Evolutionary conservation across 2,329 filamentous ascomycete species (phyloP), one percentile per base, ranked within the genome.

Genomic region (Aspergillus candidus): DNA sequence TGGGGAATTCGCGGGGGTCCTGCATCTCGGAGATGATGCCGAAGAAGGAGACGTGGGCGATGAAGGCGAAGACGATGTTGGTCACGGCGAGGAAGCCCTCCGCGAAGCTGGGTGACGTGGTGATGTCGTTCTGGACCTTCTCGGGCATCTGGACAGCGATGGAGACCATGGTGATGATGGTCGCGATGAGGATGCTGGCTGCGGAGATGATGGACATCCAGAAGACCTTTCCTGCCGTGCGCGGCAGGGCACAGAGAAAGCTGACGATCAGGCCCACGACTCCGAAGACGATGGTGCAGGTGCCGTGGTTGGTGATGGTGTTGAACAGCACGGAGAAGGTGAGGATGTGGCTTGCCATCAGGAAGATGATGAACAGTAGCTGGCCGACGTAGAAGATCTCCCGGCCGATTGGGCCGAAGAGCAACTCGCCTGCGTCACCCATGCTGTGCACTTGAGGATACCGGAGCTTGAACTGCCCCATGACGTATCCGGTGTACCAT

Each of bases 41-140:
- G 61, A 84, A 84, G 67, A 84, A 86, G 48, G 78, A 79, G 17
- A 82, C 76, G 55, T 84, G 80, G 14, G 79, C 80, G 62, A 61
- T 72, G 67, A 83, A 88, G 43, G 84, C 83, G 46, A 88, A 80
- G 44, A 85, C 72, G 45, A 88, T 86, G 66, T 86, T 86, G 55
- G 72, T 74, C 42, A 84, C 73, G 11, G 78, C 74, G 36, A 80
- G 71, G 56, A 84, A 82, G 11, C 70, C 79, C 14, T 76, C 70
- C 22, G 71, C 67, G 46, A 84, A 72, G 18, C 60, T 66, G 2
- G 75, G 55, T 2, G 69, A 52, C 8, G 61, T 62, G 4, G 66
- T 64, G 11, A 61, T 60, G n/a, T 65, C 52, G 31, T 68, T 59
- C 4, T 59, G 57, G 8, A 61, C 57, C 27, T 60, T 49, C 22